Evolutionary conservation across 164 flowering plant species (phyloP).

Genomic region (Vitis riparia): DNA sequence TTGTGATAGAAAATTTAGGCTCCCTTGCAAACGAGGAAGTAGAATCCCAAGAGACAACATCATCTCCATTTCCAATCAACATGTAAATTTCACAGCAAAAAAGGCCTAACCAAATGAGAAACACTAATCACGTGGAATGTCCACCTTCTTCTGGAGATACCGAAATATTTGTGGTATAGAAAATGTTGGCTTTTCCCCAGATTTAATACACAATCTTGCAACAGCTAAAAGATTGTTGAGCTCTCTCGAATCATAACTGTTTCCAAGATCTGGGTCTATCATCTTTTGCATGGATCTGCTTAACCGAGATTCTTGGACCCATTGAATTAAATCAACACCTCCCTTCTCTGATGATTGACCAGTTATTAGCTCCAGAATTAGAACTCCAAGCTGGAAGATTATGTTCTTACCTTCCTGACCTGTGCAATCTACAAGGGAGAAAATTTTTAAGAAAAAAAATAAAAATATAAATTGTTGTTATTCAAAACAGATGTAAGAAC

Average conservation of each 20-base stretch:
- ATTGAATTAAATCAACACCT: conserved; percentile 54
- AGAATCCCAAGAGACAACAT: too few relatives aligned
- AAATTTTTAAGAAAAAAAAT: not conserved
- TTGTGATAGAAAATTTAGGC: too few relatives aligned
- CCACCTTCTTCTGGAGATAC: conserved; percentile 65
- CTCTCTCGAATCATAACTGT: conserved; percentile 52
- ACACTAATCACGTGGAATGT: conserved; percentile 8
- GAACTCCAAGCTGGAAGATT: conserved; percentile 72
- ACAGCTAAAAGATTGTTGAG: conserved; percentile 61
- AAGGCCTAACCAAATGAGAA: too few relatives aligned
- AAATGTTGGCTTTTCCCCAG: conserved; percentile 41
- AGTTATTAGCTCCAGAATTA: conserved; percentile 79
- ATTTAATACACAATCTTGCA: conserved; percentile 66
- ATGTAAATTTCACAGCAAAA: too few relatives aligned
- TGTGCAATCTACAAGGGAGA: conserved; percentile 33
- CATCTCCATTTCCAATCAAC: too few relatives aligned
- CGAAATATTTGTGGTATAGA: conserved; percentile 52
- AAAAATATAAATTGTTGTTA: not conserved
- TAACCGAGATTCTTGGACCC: conserved; percentile 60
- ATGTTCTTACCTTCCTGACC: conserved; percentile 38
- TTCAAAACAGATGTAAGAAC: not conserved
- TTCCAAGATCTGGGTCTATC: conserved; percentile 87
- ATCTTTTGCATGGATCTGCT: conserved; percentile 54
- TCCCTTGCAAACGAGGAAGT: too few relatives aligned
- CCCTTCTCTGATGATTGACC: conserved; percentile 74